Percentiles rank a stretch among this genome's conserved stretches.
Evolutionary conservation across 2,329 filamentous ascomycete species (phyloP).

Genomic region (Fusarium incarnatum): DNA sequence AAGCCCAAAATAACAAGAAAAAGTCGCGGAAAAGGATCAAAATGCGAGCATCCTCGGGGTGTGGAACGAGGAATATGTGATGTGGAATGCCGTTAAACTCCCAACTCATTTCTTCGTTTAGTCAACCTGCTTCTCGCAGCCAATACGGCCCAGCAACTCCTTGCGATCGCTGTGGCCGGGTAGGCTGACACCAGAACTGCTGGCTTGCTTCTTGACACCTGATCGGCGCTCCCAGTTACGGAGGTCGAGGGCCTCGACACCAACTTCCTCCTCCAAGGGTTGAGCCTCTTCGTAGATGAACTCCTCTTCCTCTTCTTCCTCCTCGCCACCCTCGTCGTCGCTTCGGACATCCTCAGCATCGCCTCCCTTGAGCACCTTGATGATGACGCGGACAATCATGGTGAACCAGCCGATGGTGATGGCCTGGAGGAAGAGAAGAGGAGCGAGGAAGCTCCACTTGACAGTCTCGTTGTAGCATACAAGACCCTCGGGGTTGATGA

Average conservation of each 20-base stretch:
- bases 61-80: conserved; percentile 25
- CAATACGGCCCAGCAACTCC: conserved; percentile 83
- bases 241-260: conserved; percentile 76
- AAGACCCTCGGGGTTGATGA: conserved; percentile 75
- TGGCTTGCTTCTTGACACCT: conserved; percentile 65
- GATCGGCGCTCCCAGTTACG: conserved; percentile 70
- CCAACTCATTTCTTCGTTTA: conserved; percentile 39
- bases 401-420: conserved; percentile 89
- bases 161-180: conserved; percentile 80
- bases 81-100: conserved; percentile 38
- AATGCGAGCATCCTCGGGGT: conserved; percentile 25
- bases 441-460: conserved; percentile 79
- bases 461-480: conserved; percentile 84
- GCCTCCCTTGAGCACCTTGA: conserved; percentile 80
- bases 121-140: conserved; percentile 80
- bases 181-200: conserved; percentile 72
- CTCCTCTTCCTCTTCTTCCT: conserved; percentile 69
- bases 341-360: conserved; percentile 88
- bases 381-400: conserved; percentile 86
- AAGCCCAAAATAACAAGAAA: conserved; percentile 23
- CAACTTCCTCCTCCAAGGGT: conserved; percentile 79
- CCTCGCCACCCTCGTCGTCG: conserved; percentile 78
- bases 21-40: conserved; percentile 11
- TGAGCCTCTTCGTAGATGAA: conserved; percentile 65
- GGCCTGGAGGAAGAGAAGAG: conserved; percentile 81